phyloP scores from a whole-genome alignment of 169 alveolate genomes.

The Babesia sp. region DNA sequence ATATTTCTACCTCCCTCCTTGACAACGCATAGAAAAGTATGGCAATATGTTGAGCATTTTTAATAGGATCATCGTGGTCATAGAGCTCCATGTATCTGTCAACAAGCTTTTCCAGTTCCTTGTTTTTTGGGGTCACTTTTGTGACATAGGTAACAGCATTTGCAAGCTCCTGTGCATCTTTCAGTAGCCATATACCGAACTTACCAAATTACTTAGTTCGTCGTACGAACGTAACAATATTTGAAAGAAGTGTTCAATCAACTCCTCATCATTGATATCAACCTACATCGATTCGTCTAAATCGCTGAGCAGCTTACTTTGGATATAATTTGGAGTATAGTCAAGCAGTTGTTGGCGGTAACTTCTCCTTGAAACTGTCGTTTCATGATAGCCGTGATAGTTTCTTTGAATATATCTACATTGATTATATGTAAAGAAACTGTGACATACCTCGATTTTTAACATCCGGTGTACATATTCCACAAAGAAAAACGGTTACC shows the following conservation, averaged over 20 bases:
- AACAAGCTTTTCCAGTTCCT: background rate
- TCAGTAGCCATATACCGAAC: background rate
- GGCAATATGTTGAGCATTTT: conserved; percentile 22
- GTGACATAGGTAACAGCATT: conserved; percentile 14
- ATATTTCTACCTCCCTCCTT: background rate
- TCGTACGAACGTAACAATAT: background rate
- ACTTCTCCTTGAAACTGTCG: conserved; percentile 6
- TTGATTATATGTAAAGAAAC: background rate
- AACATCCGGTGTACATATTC: conserved; percentile 6
- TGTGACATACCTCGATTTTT: conserved; percentile 10
- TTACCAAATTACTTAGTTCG: background rate
- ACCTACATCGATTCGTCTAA: background rate
- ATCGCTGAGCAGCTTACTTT: conserved; percentile 4
- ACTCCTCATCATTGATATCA: background rate
- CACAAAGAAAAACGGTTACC: conserved; percentile 11
- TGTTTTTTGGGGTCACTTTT: background rate
- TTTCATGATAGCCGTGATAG: background rate
- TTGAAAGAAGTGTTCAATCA: background rate
- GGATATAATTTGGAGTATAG: conserved; percentile 23
- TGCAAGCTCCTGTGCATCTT: background rate
- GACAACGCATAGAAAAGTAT: conserved; percentile 22
- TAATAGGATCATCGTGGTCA: conserved; percentile 3
- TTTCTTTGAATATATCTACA: conserved; percentile 15
- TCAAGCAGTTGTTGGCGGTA: conserved; percentile 8
- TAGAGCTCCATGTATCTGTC: background rate